Base-by-base conservation (phyloP, 441 rosid genomes). In the Macaranga tanarius region DNA sequence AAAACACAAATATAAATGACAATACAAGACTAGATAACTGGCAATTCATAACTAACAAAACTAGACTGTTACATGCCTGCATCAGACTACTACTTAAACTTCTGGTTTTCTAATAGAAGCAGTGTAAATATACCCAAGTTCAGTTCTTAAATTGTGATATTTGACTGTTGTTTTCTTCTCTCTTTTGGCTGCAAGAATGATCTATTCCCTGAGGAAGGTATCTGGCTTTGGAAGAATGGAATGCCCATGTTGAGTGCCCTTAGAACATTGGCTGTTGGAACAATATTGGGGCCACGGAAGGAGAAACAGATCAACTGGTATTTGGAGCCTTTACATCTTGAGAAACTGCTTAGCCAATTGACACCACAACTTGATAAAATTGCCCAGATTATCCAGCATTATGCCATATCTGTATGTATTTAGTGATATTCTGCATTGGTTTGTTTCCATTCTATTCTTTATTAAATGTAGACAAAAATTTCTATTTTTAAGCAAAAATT, bases 191-290 rank as follows among this genome's bases (percentile, higher is more conserved):
- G 76, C 85, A 79, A 95, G 99, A 95, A 86, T 83, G 93, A 95
- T 86, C 76, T 95, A 63, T 87, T 93, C 79, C 98, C 99, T 42
- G 95, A 90, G 80, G 99, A 93, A 87, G 90, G 86, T 73, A 76
- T 93, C 81, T 88, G 94, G 97, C 91, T 79, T 80, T 95, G 99
- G 99, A 87, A 88, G 84, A 89, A 89, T 80, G 91, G 95, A 75
- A 88, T 93, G 93, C 98, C 99, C 47, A 77, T 87, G 81, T 79
- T 89, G 86, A 91, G 96, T 87, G 92, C 92, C 67, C 86, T 93
- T 40, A 90, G 98, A 82, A 85, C 81, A 70, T 85, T 95, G 88
- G 95, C 97, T 61, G 86, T 90, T 70, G 90, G 96, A 75, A 86
- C 99, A 64, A 70, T 90, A 79, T 75, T 95, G 88, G 97, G 94